Base-by-base conservation (phyloP, 2,329 filamentous ascomycete genomes). In the Ceratocystis harringtonii region DNA sequence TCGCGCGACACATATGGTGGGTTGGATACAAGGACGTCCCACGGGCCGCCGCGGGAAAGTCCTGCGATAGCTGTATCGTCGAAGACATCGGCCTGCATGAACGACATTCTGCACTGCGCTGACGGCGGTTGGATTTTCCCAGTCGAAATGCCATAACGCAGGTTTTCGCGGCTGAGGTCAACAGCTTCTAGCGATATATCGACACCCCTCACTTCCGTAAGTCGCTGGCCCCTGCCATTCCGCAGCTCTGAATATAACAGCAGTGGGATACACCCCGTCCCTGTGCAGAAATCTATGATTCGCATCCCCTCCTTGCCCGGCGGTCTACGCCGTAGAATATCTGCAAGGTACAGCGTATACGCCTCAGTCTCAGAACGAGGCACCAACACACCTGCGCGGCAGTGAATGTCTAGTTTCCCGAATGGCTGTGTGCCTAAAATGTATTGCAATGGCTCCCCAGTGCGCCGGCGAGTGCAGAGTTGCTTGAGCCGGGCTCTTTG, bases 341-440 rank as follows among this genome's bases (percentile, higher is more conserved):
- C 72, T 44, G 80, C 81, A 10, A 89, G 76, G 69, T 84, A 76
- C 32, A 77, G 73, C 1, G 81, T 84, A 72, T 86, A 89, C 1
- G 85, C 80, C 74, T 90, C 88, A 2, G 88, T 90, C 73, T 91
- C 88, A 28, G 82, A 78, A 78, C 92, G 82, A 44, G 94, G 94
- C 69, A 97, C 95, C 66, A 99, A 77, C 4, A 97, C 92, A 1
- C 89, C 89, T 10, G 79, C 82, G 32, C 78, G 79, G 72, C 92
- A 96, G 65, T 80, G 76, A 58, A 99, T 87, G 52, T 96, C 87
- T 17, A 97, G 76, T 3, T 84, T 77, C 0, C 92, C 92, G 75
- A 99, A 97, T 1, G 88, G 94, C 73, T 96, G 91, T 4, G 86
- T 85, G 2, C 91, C 91, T 1, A 99, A 77, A 25, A 97, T 80